Conservation (phyloP, 2,329 filamentous ascomycete genomes). For the Venturia nashicola region DNA sequence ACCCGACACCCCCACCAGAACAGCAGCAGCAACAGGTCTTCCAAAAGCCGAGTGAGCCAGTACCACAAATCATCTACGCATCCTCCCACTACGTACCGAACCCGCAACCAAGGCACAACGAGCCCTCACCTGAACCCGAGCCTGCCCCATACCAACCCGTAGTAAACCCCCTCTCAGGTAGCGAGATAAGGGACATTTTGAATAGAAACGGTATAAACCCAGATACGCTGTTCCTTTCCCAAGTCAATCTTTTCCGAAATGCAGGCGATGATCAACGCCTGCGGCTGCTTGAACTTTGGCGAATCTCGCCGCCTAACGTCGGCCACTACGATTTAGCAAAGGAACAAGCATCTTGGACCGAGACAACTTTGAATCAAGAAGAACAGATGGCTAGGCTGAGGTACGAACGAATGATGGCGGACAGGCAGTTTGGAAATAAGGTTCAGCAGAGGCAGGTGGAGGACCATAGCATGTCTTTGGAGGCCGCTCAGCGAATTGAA, state of each 20-base stretch:
- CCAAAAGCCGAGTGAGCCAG: neutral
- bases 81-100: slow-evolving; percentile 71
- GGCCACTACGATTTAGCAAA: slow-evolving; percentile 44
- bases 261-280: slow-evolving; percentile 61
- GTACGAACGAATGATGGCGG: slow-evolving; percentile 38
- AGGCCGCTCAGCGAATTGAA: neutral
- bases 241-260: slow-evolving; percentile 66
- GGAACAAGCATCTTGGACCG: slow-evolving; percentile 45
- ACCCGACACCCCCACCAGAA: slow-evolving; percentile 13
- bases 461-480: neutral
- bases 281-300: slow-evolving; percentile 74
- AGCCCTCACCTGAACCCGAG: slow-evolving; percentile 20
- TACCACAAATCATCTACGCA: slow-evolving; percentile 47
- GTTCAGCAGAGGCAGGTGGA: neutral
- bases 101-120: slow-evolving; percentile 11
- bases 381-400: slow-evolving; percentile 45
- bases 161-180: slow-evolving; percentile 17
- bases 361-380: slow-evolving; percentile 42
- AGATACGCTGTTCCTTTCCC: slow-evolving; percentile 54
- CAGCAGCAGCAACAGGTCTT: slow-evolving; percentile 17
- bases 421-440: slow-evolving; percentile 1
- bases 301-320: slow-evolving; percentile 55
- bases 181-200: slow-evolving; percentile 45
- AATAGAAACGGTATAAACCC: slow-evolving; percentile 58
- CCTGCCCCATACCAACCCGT: slow-evolving; percentile 14